Conservation (phyloP, 2,329 filamentous ascomycete species). For the Epichloe aotearoae region DNA sequence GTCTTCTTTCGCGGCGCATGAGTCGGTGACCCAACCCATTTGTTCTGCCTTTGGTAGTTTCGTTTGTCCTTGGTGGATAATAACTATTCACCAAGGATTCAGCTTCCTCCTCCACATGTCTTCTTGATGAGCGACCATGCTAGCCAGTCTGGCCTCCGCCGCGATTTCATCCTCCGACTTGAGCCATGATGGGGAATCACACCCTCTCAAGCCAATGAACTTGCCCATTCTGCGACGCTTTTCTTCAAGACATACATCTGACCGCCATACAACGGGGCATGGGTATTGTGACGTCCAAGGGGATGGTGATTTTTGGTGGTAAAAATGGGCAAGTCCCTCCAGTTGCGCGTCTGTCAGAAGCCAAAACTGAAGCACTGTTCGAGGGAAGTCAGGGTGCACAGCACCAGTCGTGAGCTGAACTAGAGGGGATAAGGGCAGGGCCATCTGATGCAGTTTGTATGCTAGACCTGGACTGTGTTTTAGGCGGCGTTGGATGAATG, state of each 20-base stretch:
- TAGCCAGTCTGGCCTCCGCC: slow-evolving; percentile 27
- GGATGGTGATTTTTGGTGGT: slow-evolving; percentile 52
- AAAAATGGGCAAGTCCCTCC: slow-evolving; percentile 57
- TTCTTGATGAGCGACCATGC: slow-evolving; percentile 24
- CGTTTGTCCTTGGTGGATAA: too few relatives aligned
- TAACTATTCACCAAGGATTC: slow-evolving; percentile 13
- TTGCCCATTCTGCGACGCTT: slow-evolving; percentile 60
- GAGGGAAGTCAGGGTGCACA: slow-evolving; percentile 53
- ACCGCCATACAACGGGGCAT: slow-evolving; percentile 50
- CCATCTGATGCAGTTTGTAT: slow-evolving; percentile 52
- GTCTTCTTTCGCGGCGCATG: not conserved
- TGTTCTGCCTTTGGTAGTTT: too few relatives aligned
- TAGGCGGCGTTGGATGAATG: slow-evolving; percentile 19
- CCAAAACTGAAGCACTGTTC: slow-evolving; percentile 57
- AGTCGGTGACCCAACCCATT: not conserved
- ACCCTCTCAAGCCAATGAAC: slow-evolving; percentile 59
- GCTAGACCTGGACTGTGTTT: slow-evolving; percentile 38
- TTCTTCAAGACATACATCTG: slow-evolving; percentile 42
- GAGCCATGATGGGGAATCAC: slow-evolving; percentile 24
- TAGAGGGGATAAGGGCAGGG: slow-evolving; percentile 51
- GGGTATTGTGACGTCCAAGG: slow-evolving; percentile 49
- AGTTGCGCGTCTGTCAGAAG: slow-evolving; percentile 59
- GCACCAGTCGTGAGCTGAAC: slow-evolving; percentile 47
- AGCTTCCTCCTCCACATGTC: slow-evolving; percentile 35
- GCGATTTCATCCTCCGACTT: slow-evolving; percentile 35